Conservation (phyloP, 2,329 filamentous ascomycete genomes). For the Sporothrix protearum region DNA sequence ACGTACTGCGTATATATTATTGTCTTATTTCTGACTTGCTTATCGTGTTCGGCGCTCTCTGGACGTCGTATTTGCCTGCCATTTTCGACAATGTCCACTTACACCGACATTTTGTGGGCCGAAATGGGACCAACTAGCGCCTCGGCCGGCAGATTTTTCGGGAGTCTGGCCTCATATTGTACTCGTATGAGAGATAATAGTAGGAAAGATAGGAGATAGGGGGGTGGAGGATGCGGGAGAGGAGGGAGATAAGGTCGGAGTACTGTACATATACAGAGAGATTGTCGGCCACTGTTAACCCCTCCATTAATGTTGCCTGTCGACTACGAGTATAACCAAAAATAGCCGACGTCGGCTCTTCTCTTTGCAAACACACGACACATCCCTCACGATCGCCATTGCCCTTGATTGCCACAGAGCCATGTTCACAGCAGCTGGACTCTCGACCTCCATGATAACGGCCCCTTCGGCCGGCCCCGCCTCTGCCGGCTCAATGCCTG, state of each 20-base stretch:
- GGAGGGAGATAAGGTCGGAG: no score
- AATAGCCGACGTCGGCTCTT: conserved; percentile 4
- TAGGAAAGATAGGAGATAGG: background rate
- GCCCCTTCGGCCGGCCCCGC: background rate
- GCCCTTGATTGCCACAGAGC: background rate
- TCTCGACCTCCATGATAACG: background rate
- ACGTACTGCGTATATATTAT: no score
- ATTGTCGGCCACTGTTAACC: no score
- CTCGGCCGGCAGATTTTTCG: background rate
- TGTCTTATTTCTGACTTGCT: background rate
- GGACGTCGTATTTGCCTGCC: background rate
- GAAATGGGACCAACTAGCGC: background rate
- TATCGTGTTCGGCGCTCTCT: background rate
- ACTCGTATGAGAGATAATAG: background rate
- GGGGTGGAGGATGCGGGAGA: background rate
- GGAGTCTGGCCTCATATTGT: background rate
- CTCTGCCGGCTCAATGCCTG: no score
- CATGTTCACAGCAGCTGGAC: background rate
- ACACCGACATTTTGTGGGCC: background rate
- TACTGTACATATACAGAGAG: no score
- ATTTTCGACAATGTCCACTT: background rate
- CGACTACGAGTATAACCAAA: background rate
- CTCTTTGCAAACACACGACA: background rate
- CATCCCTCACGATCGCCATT: background rate
- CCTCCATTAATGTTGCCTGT: no score